A percentile compares a stretch with the other conserved stretches of the same genome.
phyloP scores from a whole-genome alignment of 495 filamentous ascomycete species.

The Xeromyces bisporus region DNA sequence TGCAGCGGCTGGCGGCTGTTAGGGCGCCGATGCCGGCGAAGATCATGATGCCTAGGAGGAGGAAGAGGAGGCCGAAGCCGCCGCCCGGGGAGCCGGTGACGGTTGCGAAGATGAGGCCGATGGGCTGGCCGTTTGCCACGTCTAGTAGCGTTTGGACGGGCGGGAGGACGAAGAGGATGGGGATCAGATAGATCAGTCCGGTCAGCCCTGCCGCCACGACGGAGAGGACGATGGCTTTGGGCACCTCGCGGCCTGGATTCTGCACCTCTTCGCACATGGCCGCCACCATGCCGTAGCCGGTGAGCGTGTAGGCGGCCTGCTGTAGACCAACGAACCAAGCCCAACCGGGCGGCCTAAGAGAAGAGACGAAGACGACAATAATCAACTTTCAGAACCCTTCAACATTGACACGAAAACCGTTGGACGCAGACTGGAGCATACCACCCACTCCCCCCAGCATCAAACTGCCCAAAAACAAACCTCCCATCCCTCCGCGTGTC shows the following conservation, averaged over 20 bases:
- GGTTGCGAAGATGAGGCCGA: slow-evolving; percentile 19
- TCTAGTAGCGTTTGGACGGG: slow-evolving; percentile 33
- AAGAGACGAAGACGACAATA: not conserved
- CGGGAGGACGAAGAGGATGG: slow-evolving; percentile 48
- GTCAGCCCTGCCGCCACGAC: slow-evolving; percentile 53
- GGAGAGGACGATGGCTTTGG: slow-evolving; percentile 53
- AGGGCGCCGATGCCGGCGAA: slow-evolving; percentile 55
- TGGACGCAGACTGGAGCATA: slow-evolving; percentile 6
- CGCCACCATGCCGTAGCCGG: slow-evolving; percentile 40
- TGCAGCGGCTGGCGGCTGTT: slow-evolving; percentile 60
- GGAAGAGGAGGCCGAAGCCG: slow-evolving; percentile 54
- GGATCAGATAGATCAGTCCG: slow-evolving; percentile 52
- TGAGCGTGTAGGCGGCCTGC: slow-evolving; percentile 43
- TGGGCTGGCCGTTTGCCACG: slow-evolving; percentile 40
- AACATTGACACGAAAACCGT: too few species aligned
- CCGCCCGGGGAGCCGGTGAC: slow-evolving; percentile 29
- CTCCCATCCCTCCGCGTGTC: slow-evolving; percentile 29
- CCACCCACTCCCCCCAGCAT: slow-evolving; percentile 40
- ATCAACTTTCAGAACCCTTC: too few species aligned
- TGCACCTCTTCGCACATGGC: slow-evolving; percentile 56
- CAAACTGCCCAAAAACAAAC: slow-evolving; percentile 47
- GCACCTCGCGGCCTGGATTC: slow-evolving; percentile 46
- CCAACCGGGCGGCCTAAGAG: slow-evolving; percentile 35
- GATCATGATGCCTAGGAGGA: slow-evolving; percentile 57
- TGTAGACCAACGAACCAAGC: slow-evolving; percentile 45